Evolutionary conservation across 495 filamentous ascomycete species (phyloP).

Genomic region (Podospora sp.): DNA sequence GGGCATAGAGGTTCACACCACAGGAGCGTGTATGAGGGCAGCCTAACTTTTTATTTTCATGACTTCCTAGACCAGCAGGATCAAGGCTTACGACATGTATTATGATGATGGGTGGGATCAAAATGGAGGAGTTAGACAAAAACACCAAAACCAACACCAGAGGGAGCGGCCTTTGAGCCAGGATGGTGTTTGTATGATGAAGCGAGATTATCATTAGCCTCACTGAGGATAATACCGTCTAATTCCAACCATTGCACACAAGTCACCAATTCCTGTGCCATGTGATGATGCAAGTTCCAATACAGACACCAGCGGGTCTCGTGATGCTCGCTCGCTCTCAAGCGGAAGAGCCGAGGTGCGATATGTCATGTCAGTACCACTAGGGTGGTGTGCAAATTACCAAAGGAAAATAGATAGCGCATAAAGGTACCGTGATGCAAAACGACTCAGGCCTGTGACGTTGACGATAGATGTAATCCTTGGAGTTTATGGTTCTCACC

Average conservation of each 20-base stretch:
- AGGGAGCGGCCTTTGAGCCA: background rate
- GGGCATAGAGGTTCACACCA: background rate
- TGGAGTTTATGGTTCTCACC: background rate
- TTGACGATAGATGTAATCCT: background rate
- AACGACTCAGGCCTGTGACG: background rate
- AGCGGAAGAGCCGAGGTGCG: too few relatives aligned
- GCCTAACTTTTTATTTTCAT: background rate
- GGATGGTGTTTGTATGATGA: background rate
- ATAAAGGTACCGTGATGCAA: too few relatives aligned
- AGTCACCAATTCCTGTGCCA: background rate
- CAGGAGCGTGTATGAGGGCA: background rate
- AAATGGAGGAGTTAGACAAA: background rate
- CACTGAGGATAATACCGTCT: background rate
- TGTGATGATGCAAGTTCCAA: background rate
- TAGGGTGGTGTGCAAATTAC: too few relatives aligned
- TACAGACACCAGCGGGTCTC: too few relatives aligned
- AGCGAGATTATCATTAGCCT: background rate
- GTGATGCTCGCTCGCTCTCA: too few relatives aligned
- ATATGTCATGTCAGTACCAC: too few relatives aligned
- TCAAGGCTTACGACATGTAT: background rate
- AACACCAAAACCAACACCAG: background rate
- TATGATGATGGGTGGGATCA: background rate
- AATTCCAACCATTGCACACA: background rate
- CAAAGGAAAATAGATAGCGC: too few relatives aligned
- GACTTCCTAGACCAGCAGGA: background rate